A percentile compares a stretch with the other conserved stretches of the same genome.
These are phyloP conservation scores for Kandelia obovata DNA, from an alignment of 345 rosid species.

Conservation along the genomic window DNA sequence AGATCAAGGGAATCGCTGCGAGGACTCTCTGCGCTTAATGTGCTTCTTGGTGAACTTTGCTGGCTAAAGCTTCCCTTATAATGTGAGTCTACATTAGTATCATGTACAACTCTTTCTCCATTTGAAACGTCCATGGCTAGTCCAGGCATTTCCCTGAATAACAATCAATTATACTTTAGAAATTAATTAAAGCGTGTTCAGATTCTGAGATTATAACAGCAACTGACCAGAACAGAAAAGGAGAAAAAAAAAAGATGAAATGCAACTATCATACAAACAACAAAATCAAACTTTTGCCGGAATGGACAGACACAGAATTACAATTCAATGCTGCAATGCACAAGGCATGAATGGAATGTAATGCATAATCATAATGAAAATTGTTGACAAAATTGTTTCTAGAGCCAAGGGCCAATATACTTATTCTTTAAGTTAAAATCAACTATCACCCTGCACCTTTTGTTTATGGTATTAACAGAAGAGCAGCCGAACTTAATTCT, in stretches of 20 bases:
- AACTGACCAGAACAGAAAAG: not conserved
- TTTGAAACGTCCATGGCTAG: constrained; percentile 37
- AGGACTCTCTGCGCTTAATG: constrained; percentile 20
- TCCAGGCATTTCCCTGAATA: constrained; percentile 17
- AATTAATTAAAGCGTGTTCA: not conserved
- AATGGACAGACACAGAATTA: no score
- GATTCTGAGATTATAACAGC: not conserved
- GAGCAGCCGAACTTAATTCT: no score
- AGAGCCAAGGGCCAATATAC: no score
- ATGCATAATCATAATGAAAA: no score
- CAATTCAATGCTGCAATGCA: no score
- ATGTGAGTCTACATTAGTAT: constrained; percentile 15
- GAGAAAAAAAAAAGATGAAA: not conserved
- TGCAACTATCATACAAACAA: not conserved
- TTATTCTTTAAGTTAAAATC: no score
- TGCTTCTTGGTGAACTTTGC: constrained; percentile 27
- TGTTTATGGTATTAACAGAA: no score
- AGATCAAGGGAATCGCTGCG: constrained; percentile 30
- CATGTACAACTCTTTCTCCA: constrained; percentile 11
- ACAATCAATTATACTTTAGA: no score
- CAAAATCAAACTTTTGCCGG: no score
- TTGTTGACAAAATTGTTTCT: no score
- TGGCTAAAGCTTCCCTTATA: constrained; percentile 16
- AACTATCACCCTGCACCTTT: no score
- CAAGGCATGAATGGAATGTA: no score